Base-by-base conservation (phyloP, 192 early-diverging fungal species). In the Phlyctochytrium planicorne region DNA sequence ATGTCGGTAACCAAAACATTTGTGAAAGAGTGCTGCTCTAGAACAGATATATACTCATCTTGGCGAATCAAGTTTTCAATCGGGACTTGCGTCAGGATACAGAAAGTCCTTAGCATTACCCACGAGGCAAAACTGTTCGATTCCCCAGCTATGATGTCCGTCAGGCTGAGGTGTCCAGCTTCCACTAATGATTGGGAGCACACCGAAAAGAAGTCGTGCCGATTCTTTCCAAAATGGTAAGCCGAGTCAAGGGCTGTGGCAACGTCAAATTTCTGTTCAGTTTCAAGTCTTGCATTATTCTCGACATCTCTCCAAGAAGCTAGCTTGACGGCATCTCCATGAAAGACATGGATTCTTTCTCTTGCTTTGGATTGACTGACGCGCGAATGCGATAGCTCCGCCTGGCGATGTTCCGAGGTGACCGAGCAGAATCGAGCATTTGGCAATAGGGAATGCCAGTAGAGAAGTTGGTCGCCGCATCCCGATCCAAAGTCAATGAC, bases 381-480 rank as follows among this genome's bases (percentile, higher is more conserved):
- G n/a, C 76, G 61, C 1, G 25, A 2, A 1, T 25, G 2, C n/a
- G 78, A 65, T 23, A 75, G n/a, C 2, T 31, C 36, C 4, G 70
- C 78, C 40, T 79, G 78, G 27, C 34, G 30, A 2, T 32, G 27
- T 50, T 79, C 78, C 2, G 60, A 57, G 3, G 78, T 79, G 3
- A 79, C 78, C 36, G 65, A 36, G 29, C 53, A 62, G 10, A 73
- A 40, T 16, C 31, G 40, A 25, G 27, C 25, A 34, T 62, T 35
- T 27, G 65, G 66, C 50, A 75, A 67, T 20, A 52, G 27, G 2
- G 29, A 3, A 2, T 53, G 40, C 33, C 70, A 69, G n/a, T 62
- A 34, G 20, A 75, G 63, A 25, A 59, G 34, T 34, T 79, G 78
- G 60, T 79, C 78, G 12, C 78, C 78, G 62, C 78, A 79, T 30